Conservation (phyloP, 805 yeast genomes). For the Pichia heedii region DNA sequence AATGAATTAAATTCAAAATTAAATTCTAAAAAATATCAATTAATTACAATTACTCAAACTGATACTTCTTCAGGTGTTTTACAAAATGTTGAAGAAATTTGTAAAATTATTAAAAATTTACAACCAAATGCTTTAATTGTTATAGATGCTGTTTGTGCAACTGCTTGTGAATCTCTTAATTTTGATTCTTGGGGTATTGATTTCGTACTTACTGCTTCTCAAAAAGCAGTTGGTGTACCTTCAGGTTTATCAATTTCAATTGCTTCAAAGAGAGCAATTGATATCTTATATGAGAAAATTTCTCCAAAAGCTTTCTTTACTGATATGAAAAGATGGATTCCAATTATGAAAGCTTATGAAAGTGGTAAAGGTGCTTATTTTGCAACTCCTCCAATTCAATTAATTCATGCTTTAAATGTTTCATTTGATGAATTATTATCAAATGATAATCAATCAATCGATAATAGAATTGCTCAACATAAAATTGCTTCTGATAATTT, state of each 20-base stretch:
- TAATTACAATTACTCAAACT: conserved; percentile 85
- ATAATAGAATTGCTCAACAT: conserved; percentile 56
- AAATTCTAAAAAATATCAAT: conserved; percentile 37
- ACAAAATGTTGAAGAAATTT: conserved; percentile 54
- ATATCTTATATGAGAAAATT: conserved; percentile 41
- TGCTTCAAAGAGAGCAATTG: conserved; percentile 68
- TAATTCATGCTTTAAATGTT: conserved; percentile 69
- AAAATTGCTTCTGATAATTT: conserved; percentile 52
- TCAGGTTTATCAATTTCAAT: conserved; percentile 78
- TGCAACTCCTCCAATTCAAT: conserved; percentile 95
- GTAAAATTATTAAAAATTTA: conserved; percentile 48
- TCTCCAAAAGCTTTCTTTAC: conserved; percentile 54
- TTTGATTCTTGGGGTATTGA: conserved; percentile 90
- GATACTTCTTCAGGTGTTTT: conserved; percentile 97
- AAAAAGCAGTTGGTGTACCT: conserved; percentile 92
- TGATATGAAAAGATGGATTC: conserved; percentile 75
- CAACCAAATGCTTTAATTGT: conserved; percentile 77
- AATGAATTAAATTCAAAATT: conserved; percentile 49
- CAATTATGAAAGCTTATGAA: conserved; percentile 83
- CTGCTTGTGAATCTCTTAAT: conserved; percentile 78
- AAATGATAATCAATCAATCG: conserved; percentile 30
- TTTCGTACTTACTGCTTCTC: conserved; percentile 84
- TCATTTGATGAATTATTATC: conserved; percentile 63
- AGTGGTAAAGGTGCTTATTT: conserved; percentile 72
- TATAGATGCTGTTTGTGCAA: conserved; percentile 93